These are phyloP conservation scores for Diaporthe caulivora DNA, from an alignment of 2,329 filamentous ascomycete species.

Conservation along the genomic window DNA sequence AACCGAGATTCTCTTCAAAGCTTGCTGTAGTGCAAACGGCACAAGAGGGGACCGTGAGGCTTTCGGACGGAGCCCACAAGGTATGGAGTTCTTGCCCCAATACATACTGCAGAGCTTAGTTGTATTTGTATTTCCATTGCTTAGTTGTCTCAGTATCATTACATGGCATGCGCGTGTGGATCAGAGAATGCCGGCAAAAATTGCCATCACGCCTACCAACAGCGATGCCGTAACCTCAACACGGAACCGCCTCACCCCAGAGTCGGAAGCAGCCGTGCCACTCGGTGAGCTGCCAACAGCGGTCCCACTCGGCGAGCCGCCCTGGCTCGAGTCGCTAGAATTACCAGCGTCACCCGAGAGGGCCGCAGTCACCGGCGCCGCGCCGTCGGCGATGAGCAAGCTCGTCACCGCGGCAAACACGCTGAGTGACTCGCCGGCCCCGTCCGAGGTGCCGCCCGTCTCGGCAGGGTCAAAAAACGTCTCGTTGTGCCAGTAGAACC, in stretches of 20 bases:
- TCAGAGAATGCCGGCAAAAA: conserved; percentile 10
- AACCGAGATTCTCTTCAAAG: no score
- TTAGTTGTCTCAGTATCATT: no score
- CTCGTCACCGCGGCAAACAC: conserved; percentile 58
- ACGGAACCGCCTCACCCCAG: conserved; percentile 57
- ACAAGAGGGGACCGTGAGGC: no score
- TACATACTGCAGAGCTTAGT: background rate
- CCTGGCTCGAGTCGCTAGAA: conserved; percentile 51
- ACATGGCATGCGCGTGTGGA: background rate
- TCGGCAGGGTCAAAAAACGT: conserved; percentile 28
- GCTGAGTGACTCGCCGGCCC: conserved; percentile 61
- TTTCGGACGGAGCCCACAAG: no score
- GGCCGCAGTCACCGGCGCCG: conserved; percentile 40
- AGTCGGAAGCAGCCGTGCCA: conserved; percentile 51
- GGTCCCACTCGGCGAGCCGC: conserved; percentile 64
- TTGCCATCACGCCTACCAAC: conserved; percentile 11
- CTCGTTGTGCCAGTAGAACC: conserved; percentile 59
- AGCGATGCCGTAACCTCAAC: conserved; percentile 59
- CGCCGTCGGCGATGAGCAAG: conserved; percentile 44
- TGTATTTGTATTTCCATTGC: background rate
- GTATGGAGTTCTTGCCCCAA: no score
- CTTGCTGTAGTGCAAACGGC: no score
- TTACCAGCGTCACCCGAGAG: background rate
- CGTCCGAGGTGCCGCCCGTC: conserved; percentile 54
- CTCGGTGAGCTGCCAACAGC: conserved; percentile 56